These are phyloP conservation scores for Chalciporus sphaerocephalus DNA, from an alignment of 768 basidiomycete genomes.

Conservation along the genomic window DNA sequence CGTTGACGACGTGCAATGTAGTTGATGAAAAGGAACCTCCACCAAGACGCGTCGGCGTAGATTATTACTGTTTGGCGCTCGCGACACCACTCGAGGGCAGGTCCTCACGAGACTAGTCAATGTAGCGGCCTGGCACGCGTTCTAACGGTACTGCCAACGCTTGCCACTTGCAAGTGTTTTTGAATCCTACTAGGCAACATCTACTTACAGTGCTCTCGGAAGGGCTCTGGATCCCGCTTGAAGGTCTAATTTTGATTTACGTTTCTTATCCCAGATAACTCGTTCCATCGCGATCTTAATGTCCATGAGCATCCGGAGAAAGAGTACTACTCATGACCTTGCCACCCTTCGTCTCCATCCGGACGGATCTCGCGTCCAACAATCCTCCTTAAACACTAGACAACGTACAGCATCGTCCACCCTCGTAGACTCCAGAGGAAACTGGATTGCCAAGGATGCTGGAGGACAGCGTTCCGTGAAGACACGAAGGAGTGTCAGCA, in stretches of 20 bases:
- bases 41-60: slow-evolving; percentile 20
- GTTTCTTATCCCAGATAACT: no score
- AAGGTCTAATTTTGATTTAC: neutral
- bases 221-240: neutral
- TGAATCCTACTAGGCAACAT: no score
- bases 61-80: neutral
- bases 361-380: slow-evolving; percentile 58
- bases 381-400: slow-evolving; percentile 34
- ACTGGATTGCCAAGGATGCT: slow-evolving; percentile 67
- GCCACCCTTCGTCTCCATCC: slow-evolving; percentile 61
- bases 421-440: slow-evolving; percentile 47
- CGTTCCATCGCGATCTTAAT: neutral
- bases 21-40: neutral
- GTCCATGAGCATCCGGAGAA: slow-evolving; percentile 32
- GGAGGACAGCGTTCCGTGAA: slow-evolving; percentile 46
- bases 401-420: slow-evolving; percentile 34
- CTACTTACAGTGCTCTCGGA: no score
- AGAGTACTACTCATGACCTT: slow-evolving; percentile 61
- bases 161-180: no score
- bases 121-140: no score
- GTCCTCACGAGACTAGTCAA: slow-evolving; percentile 10
- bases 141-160: no score
- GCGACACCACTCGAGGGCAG: slow-evolving; percentile 18
- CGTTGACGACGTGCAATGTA: neutral
- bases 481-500: slow-evolving; percentile 28